phyloP scores from a whole-genome alignment of 257 asterid species.

The Craterostigma plantagineum region DNA sequence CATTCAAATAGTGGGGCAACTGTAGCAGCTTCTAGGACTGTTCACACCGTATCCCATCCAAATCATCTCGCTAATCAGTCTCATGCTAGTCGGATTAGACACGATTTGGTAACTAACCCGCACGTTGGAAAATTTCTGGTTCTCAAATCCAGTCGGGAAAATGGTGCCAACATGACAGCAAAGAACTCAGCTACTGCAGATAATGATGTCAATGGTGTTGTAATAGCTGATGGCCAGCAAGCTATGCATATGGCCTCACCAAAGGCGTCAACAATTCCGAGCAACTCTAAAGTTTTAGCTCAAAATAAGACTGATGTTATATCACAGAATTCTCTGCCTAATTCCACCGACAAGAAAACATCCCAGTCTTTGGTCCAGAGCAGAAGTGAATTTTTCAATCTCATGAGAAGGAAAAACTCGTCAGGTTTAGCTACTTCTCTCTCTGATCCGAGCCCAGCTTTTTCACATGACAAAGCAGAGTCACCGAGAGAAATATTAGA shows the following conservation, averaged over 20 bases:
- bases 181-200: slow-evolving; percentile 32
- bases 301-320: slow-evolving; percentile 39
- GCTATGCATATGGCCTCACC: slow-evolving; percentile 21
- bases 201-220: slow-evolving; percentile 22
- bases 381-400: slow-evolving; percentile 72
- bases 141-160: slow-evolving; percentile 18
- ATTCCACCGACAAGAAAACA: slow-evolving; percentile 36
- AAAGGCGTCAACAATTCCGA: slow-evolving; percentile 17
- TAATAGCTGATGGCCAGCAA: slow-evolving; percentile 17
- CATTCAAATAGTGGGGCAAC: slow-evolving; percentile 24
- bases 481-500: slow-evolving; percentile 16
- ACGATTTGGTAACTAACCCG: slow-evolving; percentile 37
- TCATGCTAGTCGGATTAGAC: slow-evolving; percentile 26
- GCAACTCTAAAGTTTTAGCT: slow-evolving; percentile 21
- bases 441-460: slow-evolving; percentile 13
- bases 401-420: slow-evolving; percentile 60
- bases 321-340: slow-evolving; percentile 23
- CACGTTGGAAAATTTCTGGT: slow-evolving; percentile 63
- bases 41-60: slow-evolving; percentile 32
- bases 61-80: slow-evolving; percentile 34
- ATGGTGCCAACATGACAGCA: neutral
- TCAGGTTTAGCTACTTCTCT: slow-evolving; percentile 12
- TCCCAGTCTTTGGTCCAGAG: slow-evolving; percentile 55
- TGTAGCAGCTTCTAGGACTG: slow-evolving; percentile 25
- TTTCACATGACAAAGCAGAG: slow-evolving; percentile 24